Base-by-base conservation (phyloP, 169 alveolate species). In the Sarcocystis neurona region DNA sequence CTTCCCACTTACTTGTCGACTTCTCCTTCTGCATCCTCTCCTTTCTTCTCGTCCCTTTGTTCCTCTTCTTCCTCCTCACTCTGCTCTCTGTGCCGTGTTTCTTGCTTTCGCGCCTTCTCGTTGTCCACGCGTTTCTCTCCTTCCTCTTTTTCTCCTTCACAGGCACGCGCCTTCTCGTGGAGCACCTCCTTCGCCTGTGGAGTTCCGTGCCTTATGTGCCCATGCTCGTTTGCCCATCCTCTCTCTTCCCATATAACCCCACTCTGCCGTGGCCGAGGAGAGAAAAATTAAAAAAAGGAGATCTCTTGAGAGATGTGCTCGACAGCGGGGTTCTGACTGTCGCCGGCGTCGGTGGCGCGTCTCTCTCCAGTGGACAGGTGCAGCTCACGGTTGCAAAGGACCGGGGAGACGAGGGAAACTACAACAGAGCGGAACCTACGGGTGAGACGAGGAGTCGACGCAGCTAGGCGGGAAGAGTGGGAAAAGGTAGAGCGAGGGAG, bases 161-260 rank as follows among this genome's bases (percentile, higher is more conserved):
- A 72, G 82, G 82, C 41, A 72, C 82, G 18, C 48, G 82, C 3
- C 58, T 44, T 30, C 56, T 72, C 41, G 82, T 72, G 32, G 82
- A 72, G 56, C 82, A 72, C 56, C n/a, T 72, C 41, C 82, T 72
- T 18, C 82, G 82, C 56, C 82, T 72, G 58, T 72, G 82, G 82
- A 44, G 34, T 39, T 3, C 82, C 10, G 82, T 72, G 3, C 82
- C 82, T 18, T 72, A 72, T 39, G 82, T 72, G 5, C 82, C 82
- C 2, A 44, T 72, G 82, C 82, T 72, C 56, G 82, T 72, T 56
- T 72, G 82, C 39, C 82, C 82, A 2, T 72, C 82, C 37, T 72
- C 82, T 8, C 41, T 72, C 32, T 72, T 72, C 56, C 82, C 82
- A 1, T 72, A 41, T 39, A 56, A 48, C 34, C 82, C 82, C 18